Percentiles rank a stretch among this genome's conserved stretches.
Conservation (phyloP, 169 alveolate genomes). For the Hepatocystis sp. region DNA sequence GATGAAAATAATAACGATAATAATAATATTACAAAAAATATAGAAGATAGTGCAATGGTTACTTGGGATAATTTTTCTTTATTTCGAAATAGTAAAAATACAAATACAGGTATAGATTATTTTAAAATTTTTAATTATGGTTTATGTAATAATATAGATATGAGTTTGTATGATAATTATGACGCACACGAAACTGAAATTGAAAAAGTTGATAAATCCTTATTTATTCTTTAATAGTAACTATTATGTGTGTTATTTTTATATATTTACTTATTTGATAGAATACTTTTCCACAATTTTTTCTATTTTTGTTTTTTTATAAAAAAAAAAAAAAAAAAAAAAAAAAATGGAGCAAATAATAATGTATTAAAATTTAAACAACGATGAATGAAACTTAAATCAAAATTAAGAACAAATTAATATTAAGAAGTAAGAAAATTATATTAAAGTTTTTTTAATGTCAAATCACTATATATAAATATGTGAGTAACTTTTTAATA, state of each 20-base stretch:
- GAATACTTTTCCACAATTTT: not conserved
- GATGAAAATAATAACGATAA: too few species aligned
- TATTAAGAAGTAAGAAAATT: too few species aligned
- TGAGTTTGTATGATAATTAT: constrained; percentile 27
- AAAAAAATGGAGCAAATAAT: not conserved
- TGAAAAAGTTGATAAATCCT: constrained; percentile 40
- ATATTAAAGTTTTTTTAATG: too few species aligned
- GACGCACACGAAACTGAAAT: constrained; percentile 31
- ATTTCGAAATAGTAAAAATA: constrained; percentile 31
- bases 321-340: not conserved
- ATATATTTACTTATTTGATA: too few species aligned
- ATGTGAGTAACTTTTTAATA: too few species aligned
- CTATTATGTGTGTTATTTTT: not conserved
- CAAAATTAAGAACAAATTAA: too few species aligned
- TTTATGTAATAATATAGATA: constrained; percentile 47
- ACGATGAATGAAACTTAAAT: too few species aligned
- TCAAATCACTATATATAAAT: too few species aligned
- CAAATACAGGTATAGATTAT: constrained; percentile 28
- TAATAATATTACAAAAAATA: too few species aligned
- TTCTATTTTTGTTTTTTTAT: not conserved
- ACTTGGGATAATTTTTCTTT: constrained; percentile 45
- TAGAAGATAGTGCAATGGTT: too few species aligned
- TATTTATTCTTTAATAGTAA: constrained; percentile 45
- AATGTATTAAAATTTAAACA: too few species aligned
- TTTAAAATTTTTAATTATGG: constrained; percentile 68